Percentiles rank a stretch among this genome's conserved stretches.
These are phyloP conservation scores for Eleusine indica DNA, from an alignment of 176 grass and related monocot genomes.

Conservation along the genomic window DNA sequence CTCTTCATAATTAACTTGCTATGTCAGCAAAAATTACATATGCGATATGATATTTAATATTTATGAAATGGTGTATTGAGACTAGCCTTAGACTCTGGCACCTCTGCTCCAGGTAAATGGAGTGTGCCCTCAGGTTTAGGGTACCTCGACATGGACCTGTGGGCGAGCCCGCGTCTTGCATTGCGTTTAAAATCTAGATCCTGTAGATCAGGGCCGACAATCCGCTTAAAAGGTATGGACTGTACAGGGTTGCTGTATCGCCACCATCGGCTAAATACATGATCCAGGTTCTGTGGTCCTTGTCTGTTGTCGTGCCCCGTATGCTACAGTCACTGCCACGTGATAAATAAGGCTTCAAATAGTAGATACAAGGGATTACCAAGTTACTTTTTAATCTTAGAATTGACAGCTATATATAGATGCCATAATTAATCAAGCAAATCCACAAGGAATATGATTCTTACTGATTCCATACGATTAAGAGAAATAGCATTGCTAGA, in stretches of 20 bases:
- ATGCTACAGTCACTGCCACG: background rate
- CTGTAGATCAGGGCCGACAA: background rate
- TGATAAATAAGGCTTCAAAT: constrained; percentile 1
- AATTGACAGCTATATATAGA: background rate
- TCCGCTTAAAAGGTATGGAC: background rate
- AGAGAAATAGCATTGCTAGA: background rate
- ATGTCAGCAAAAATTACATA: no score
- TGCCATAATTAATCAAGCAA: background rate
- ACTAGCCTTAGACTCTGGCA: background rate
- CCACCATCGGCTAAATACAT: constrained; percentile 12
- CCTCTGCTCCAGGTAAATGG: constrained; percentile 12
- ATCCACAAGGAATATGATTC: background rate
- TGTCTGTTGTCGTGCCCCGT: background rate
- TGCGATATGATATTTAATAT: no score
- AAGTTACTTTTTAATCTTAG: background rate
- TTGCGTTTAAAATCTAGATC: constrained; percentile 17
- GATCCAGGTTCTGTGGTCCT: background rate
- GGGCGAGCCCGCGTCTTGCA: constrained; percentile 33
- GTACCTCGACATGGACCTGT: constrained; percentile 37
- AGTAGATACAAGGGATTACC: background rate
- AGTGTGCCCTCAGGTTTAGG: background rate
- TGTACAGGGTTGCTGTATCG: background rate
- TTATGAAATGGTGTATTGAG: no score
- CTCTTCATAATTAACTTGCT: no score
- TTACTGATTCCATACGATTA: background rate